Percentiles rank a stretch among this genome's conserved stretches.
phyloP scores from a whole-genome alignment of 805 yeast genomes.

The Saccharomycopsis fermentans region DNA sequence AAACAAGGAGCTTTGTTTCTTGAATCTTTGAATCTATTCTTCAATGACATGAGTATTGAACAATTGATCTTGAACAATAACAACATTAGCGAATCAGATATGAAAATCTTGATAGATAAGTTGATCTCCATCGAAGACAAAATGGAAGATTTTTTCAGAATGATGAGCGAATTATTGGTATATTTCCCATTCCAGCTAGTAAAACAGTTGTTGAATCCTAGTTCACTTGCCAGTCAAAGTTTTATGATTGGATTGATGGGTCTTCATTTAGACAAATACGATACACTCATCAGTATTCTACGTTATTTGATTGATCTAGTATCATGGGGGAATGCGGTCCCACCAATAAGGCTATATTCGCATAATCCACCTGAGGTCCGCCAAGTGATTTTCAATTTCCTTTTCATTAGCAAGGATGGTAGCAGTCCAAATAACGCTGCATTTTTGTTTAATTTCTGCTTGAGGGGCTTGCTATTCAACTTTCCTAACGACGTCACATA shows the following conservation, averaged over 20 bases:
- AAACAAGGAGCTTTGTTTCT: conserved; percentile 13
- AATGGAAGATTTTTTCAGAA: conserved; percentile 77
- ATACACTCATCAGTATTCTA: conserved; percentile 58
- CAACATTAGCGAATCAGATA: not conserved
- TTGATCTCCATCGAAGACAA: conserved; percentile 41
- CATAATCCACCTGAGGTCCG: conserved; percentile 46
- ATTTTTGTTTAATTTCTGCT: conserved; percentile 36
- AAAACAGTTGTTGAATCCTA: conserved; percentile 27
- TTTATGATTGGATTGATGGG: conserved; percentile 51
- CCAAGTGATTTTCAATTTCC: conserved; percentile 37
- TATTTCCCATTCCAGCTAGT: conserved; percentile 40
- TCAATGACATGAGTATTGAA: conserved; percentile 2
- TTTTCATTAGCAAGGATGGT: conserved; percentile 18
- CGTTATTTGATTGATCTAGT: conserved; percentile 74
- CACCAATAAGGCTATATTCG: conserved; percentile 66
- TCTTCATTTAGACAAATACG: conserved; percentile 51
- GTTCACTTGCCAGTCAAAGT: conserved; percentile 32
- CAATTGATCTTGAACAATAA: not conserved
- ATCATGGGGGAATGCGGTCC: conserved; percentile 73
- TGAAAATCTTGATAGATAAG: not conserved
- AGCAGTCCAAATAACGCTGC: conserved; percentile 6
- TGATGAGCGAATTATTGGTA: conserved; percentile 69
- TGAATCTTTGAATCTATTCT: conserved; percentile 6
- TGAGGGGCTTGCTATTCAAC: conserved; percentile 59
- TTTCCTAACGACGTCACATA: conserved; percentile 61